phyloP scores from a whole-genome alignment of 495 filamentous ascomycete genomes.

The Diplogelasinospora grovesii region DNA sequence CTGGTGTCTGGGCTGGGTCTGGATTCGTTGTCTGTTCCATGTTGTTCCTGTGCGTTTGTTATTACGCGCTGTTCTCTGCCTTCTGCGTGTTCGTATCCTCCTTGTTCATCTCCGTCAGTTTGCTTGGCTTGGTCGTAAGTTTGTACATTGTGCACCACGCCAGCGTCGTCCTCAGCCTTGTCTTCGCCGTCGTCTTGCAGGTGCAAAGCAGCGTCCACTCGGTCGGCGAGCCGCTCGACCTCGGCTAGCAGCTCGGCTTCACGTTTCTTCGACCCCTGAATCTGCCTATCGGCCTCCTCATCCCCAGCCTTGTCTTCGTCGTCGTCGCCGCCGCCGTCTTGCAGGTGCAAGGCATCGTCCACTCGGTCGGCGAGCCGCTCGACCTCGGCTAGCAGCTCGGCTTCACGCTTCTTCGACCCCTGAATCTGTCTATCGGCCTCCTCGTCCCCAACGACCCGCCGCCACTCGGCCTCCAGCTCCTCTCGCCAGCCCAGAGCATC shows the following conservation, averaged over 20 bases:
- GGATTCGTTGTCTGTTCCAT: too few species aligned
- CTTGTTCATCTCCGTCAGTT: too few species aligned
- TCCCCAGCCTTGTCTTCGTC: constrained; percentile 15
- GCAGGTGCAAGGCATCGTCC: constrained; percentile 30
- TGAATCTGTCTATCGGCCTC: constrained; percentile 36
- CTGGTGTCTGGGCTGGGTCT: too few species aligned
- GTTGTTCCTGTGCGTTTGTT: too few species aligned
- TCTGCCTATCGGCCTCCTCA: constrained; percentile 32
- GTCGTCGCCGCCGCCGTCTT: too few species aligned
- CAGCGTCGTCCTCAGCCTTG: constrained; percentile 14
- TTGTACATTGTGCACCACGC: too few species aligned
- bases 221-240: constrained; percentile 29
- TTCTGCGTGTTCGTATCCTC: too few species aligned
- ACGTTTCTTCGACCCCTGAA: constrained; percentile 20
- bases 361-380: constrained; percentile 30
- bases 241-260: constrained; percentile 22
- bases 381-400: constrained; percentile 25
- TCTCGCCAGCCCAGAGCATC: constrained; percentile 77
- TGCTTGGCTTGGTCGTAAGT: too few species aligned
- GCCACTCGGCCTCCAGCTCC: constrained; percentile 60
- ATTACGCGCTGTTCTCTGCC: too few species aligned
- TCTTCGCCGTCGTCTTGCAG: constrained; percentile 20
- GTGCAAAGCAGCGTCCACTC: constrained; percentile 31
- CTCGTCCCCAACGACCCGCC: constrained; percentile 31
- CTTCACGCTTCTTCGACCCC: constrained; percentile 17